Conservation (phyloP, 345 rosid species). For the Punica granatum region DNA sequence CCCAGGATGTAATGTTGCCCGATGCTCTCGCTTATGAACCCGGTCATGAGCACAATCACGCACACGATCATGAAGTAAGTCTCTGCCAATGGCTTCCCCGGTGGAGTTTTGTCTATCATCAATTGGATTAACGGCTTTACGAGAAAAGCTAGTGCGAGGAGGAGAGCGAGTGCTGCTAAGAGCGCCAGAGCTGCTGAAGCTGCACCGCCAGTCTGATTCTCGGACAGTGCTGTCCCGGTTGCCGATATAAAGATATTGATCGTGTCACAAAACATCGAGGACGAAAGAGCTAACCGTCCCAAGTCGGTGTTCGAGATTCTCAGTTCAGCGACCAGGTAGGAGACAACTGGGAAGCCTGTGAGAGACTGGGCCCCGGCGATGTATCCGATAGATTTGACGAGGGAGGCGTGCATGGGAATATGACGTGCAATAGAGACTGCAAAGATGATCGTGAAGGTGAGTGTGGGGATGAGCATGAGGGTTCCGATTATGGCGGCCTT, state of each 20-base stretch:
- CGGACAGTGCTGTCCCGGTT: neutral
- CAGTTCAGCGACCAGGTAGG: slow-evolving; percentile 28
- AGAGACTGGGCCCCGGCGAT: slow-evolving; percentile 16
- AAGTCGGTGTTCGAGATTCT: slow-evolving; percentile 28
- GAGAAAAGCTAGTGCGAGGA: slow-evolving; percentile 3
- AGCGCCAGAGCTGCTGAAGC: neutral
- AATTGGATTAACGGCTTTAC: slow-evolving; percentile 22
- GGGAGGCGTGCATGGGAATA: neutral
- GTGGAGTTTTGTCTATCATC: slow-evolving; percentile 17
- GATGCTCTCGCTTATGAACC: slow-evolving; percentile 5
- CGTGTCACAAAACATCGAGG: slow-evolving; percentile 21
- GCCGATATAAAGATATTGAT: slow-evolving; percentile 4
- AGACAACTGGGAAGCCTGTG: slow-evolving; percentile 26
- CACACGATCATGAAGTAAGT: slow-evolving; percentile 7
- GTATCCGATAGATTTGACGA: neutral
- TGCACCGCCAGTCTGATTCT: neutral
- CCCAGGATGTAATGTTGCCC: slow-evolving; percentile 20
- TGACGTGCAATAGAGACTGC: neutral
- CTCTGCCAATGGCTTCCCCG: slow-evolving; percentile 17
- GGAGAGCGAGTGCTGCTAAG: neutral
- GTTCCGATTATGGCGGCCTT: slow-evolving; percentile 17
- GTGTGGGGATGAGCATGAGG: slow-evolving; percentile 11
- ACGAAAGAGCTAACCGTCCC: slow-evolving; percentile 31
- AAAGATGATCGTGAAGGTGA: neutral
- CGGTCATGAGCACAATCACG: slow-evolving; percentile 11